Base-by-base conservation (phyloP, 1,284 basidiomycete species). In the Irpex sp. region DNA sequence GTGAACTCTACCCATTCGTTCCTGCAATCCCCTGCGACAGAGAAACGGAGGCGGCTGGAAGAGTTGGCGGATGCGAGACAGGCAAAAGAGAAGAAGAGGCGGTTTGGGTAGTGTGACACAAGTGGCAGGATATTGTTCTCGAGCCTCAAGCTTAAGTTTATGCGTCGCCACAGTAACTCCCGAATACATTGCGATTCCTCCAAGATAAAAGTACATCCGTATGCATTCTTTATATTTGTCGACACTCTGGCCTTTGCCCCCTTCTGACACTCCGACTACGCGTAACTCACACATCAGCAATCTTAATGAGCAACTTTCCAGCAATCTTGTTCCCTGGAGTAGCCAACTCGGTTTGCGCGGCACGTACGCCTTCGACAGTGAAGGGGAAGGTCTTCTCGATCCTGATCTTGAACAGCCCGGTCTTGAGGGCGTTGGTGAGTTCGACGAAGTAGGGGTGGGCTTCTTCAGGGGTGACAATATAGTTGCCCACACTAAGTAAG, bases 321-420 rank as follows among this genome's bases (percentile, higher is more conserved):
- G 81, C 83, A 23, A 93, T 93, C 71, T 85, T 86, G 57, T 94
- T 86, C 16, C 84, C 78, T 5, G 61, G 61, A 10, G 61, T 62
- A 0, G 81, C 83, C 62, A 98, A 82, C 71, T 98, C 96, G 10
- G 72, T 80, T 69, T 98, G 95, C 0, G 94, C 87, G 68, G 90
- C 81, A 66, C 78, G 81, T 9, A 91, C 84, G 0, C 93, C 94
- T 63, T 95, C 90, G 0, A 85, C 84, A 0, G 88, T 88, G 76
- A 98, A 94, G 0, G 85, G 83, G 67, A 97, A 98, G 60, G 90
- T 90, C 62, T 87, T 83, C 75, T 88, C 85, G 9, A 96, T 78
- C 55, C 84, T 80, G 60, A 91, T 80, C 71, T 88, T 91, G 65
- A 98, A 69, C 0, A 77, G 77, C 0, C 87, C 90, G 8, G 79